Evolutionary conservation across 495 filamentous ascomycete species (phyloP).

Genomic region (Penicillium canariense): DNA sequence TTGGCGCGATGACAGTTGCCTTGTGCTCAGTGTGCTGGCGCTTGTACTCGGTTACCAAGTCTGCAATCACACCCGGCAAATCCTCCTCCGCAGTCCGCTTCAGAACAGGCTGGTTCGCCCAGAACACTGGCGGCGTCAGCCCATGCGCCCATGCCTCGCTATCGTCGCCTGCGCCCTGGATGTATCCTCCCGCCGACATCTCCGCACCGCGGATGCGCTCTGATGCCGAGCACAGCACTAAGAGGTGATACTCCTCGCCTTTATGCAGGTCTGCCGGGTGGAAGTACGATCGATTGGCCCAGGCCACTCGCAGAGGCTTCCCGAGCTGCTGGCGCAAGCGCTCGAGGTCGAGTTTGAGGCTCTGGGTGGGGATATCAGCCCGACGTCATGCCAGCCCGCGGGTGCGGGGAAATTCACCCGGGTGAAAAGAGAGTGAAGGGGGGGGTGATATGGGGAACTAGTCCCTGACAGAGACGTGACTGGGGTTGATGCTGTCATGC

Average conservation of each 20-base stretch:
- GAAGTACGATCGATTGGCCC: conserved; percentile 44
- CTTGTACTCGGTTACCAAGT: conserved; percentile 43
- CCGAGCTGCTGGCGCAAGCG: conserved; percentile 36
- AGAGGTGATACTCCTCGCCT: conserved; percentile 51
- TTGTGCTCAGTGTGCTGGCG: conserved; percentile 21
- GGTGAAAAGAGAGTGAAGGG: conserved; percentile 3
- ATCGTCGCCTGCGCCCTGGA: conserved; percentile 93
- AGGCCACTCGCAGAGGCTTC: conserved; percentile 41
- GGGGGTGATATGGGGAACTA: background rate
- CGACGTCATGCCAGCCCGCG: background rate
- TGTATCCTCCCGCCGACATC: conserved; percentile 71
- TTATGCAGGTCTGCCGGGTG: conserved; percentile 39
- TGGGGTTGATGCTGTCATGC: background rate
- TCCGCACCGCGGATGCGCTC: conserved; percentile 63
- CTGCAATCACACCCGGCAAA: conserved; percentile 59
- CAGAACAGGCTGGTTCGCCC: conserved; percentile 59
- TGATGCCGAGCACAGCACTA: conserved; percentile 80
- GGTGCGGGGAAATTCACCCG: conserved; percentile 6
- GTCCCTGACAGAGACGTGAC: conserved; percentile 1
- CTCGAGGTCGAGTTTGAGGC: conserved; percentile 50
- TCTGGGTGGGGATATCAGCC: conserved; percentile 28
- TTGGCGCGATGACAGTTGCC: conserved; percentile 37
- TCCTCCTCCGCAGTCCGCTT: conserved; percentile 60
- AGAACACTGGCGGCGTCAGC: conserved; percentile 74
- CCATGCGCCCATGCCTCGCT: conserved; percentile 84